Conservation (phyloP, 768 basidiomycete genomes). For the Russula lepida region DNA sequence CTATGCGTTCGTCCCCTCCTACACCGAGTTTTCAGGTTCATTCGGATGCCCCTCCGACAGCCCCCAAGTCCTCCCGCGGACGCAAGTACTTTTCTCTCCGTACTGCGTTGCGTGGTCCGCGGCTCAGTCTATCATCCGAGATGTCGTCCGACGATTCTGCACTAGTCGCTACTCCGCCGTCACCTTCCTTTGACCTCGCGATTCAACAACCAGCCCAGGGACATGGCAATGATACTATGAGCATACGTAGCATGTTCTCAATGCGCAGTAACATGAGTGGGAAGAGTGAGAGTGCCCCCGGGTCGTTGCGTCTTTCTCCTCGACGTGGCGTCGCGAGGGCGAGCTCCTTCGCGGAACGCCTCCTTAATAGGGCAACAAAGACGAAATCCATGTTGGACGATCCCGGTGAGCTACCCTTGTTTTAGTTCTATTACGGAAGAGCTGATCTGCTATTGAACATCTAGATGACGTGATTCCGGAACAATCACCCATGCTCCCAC, state of each 20-base stretch:
- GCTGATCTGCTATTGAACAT: not conserved
- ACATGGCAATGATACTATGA: slow-evolving; percentile 23
- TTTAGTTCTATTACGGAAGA: not conserved
- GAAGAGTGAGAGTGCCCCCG: slow-evolving; percentile 7
- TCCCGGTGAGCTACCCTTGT: slow-evolving; percentile 2
- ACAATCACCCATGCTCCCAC: slow-evolving; percentile 17
- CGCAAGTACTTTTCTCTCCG: slow-evolving; percentile 29
- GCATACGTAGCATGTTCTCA: slow-evolving; percentile 19
- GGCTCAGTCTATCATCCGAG: slow-evolving; percentile 54
- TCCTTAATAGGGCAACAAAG: slow-evolving; percentile 19
- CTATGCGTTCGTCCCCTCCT: slow-evolving; percentile 9
- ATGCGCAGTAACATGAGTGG: slow-evolving; percentile 18
- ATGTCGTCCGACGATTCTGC: slow-evolving; percentile 63
- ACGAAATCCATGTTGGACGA: slow-evolving; percentile 19
- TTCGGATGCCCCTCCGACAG: slow-evolving; percentile 31
- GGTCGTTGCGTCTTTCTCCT: slow-evolving; percentile 18
- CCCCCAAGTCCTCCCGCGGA: slow-evolving; percentile 36
- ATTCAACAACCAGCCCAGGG: slow-evolving; percentile 17
- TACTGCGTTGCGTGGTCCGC: slow-evolving; percentile 37
- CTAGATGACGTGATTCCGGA: slow-evolving; percentile 18
- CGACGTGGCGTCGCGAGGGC: slow-evolving; percentile 20
- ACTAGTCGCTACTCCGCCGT: slow-evolving; percentile 53
- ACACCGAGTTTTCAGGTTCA: slow-evolving; percentile 19
- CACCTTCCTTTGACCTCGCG: slow-evolving; percentile 23
- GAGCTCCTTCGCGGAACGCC: slow-evolving; percentile 19